Percentiles rank a stretch among this genome's conserved stretches.
Evolutionary conservation across 108 stramenopile genomes (phyloP).

Genomic region (Chaetoceros tenuissimus): DNA sequence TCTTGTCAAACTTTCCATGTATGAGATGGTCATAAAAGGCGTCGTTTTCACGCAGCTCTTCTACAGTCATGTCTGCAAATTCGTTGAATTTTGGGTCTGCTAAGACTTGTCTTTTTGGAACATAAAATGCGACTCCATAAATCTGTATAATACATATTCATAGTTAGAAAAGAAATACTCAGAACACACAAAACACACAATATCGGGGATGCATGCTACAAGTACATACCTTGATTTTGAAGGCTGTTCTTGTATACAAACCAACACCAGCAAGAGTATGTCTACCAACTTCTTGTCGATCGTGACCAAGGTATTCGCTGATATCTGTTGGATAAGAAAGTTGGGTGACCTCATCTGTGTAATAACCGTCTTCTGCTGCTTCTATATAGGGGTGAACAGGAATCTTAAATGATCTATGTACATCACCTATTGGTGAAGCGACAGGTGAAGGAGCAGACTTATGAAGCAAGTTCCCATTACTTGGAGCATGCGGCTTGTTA

Average conservation of each 20-base stretch:
- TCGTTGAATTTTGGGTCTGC: conserved; percentile 53
- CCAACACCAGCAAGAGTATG: conserved; percentile 83
- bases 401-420: conserved; percentile 33
- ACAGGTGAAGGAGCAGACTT: not conserved
- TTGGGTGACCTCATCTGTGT: conserved; percentile 64
- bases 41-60: conserved; percentile 53
- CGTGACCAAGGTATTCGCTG: conserved; percentile 55
- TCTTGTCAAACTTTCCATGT: conserved; percentile 58
- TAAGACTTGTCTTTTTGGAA: conserved; percentile 69
- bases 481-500: not conserved
- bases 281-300: conserved; percentile 59
- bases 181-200: not conserved
- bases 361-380: conserved; percentile 55
- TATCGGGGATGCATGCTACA: no score
- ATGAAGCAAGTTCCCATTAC: conserved; percentile 11
- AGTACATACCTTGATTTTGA: conserved; percentile 68
- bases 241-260: conserved; percentile 62
- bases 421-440: conserved; percentile 7
- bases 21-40: conserved; percentile 66
- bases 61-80: conserved; percentile 50
- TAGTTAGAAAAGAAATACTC: conserved; percentile 6
- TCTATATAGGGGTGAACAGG: conserved; percentile 67
- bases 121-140: conserved; percentile 79
- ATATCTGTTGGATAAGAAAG: conserved; percentile 69
- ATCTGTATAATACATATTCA: conserved; percentile 35